Percentiles rank a stretch among this genome's conserved stretches.
Evolutionary conservation across 2,329 filamentous ascomycete species (phyloP).

Genomic region (Bipolaris gigantea): DNA sequence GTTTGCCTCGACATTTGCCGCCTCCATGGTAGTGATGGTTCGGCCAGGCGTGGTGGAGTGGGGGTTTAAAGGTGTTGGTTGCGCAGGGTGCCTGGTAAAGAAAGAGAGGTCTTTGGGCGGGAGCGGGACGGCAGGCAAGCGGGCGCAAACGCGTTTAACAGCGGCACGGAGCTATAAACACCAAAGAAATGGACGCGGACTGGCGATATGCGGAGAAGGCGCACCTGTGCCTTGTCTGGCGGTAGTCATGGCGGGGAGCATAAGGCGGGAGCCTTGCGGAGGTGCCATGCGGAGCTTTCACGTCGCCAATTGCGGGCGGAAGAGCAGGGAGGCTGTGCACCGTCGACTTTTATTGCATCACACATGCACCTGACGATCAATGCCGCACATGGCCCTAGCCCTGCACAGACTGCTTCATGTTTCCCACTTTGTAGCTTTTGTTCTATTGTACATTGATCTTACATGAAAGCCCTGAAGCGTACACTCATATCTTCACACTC

Average conservation of each 20-base stretch:
- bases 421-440: neutral
- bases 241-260: constrained; percentile 19
- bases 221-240: constrained; percentile 9
- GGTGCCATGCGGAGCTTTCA: constrained; percentile 19
- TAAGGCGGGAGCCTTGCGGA: constrained; percentile 16
- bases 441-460: constrained; percentile 1
- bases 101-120: constrained; percentile 1
- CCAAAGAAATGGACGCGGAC: neutral
- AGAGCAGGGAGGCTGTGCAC: constrained; percentile 11
- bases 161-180: neutral
- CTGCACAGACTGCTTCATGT: neutral
- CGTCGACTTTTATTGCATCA: constrained; percentile 1
- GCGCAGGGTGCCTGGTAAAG: neutral
- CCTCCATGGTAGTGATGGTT: constrained; percentile 12
- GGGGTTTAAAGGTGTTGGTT: neutral
- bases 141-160: constrained; percentile 5
- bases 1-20: constrained; percentile 11
- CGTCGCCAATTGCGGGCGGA: constrained; percentile 10
- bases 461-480: neutral
- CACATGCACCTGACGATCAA: neutral
- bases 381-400: neutral
- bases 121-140: constrained; percentile 1
- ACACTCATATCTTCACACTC: neutral
- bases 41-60: neutral
- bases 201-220: neutral